Conservation (phyloP, 2,329 filamentous ascomycete genomes). For the Neopestalotiopsis sp. region DNA sequence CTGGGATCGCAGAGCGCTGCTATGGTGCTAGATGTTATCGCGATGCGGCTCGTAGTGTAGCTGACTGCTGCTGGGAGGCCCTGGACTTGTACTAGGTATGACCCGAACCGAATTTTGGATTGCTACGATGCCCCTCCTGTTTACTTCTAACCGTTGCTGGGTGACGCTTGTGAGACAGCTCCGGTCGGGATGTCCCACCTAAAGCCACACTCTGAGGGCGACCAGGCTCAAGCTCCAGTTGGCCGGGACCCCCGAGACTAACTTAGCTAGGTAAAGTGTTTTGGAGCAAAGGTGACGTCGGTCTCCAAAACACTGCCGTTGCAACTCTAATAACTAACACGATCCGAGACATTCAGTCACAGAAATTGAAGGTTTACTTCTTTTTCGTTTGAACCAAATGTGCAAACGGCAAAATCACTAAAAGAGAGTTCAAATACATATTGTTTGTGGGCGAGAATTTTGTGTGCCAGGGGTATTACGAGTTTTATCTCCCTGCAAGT, state of each 20-base stretch:
- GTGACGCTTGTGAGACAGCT: constrained; percentile 13
- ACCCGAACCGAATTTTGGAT: constrained; percentile 1
- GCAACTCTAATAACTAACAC: neutral
- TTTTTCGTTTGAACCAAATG: neutral
- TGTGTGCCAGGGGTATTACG: neutral
- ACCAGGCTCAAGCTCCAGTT: neutral
- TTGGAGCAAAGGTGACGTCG: neutral
- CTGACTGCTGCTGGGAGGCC: neutral
- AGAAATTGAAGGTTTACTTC: neutral
- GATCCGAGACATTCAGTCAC: neutral
- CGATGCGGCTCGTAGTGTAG: neutral
- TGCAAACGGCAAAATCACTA: neutral
- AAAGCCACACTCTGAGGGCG: neutral
- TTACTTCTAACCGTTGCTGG: constrained; percentile 16
- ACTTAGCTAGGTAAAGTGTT: neutral
- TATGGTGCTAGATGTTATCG: constrained; percentile 7
- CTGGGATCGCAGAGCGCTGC: constrained; percentile 13
- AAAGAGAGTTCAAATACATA: neutral
- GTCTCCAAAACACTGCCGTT: neutral
- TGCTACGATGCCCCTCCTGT: constrained; percentile 18
- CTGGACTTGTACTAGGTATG: neutral
- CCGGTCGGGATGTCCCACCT: neutral
- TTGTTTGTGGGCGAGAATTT: neutral
- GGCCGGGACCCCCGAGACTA: too few relatives aligned
- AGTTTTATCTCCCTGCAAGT: neutral